Base-by-base conservation (phyloP, 345 rosid species). In the Boechera stricta region DNA sequence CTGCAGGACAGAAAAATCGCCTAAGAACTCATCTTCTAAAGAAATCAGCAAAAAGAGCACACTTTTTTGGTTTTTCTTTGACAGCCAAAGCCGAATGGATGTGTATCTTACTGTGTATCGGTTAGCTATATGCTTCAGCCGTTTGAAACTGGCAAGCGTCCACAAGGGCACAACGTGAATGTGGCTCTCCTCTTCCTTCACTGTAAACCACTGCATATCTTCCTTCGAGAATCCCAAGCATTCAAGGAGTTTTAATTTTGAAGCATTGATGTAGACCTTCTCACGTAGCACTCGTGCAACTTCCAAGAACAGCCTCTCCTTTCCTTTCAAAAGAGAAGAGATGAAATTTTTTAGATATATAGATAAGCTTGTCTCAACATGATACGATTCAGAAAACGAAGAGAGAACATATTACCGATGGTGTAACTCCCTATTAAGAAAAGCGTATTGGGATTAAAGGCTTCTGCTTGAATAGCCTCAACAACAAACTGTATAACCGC, bases 141-240 rank as follows among this genome's bases (percentile, higher is more conserved):
- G 85, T 84, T 94, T 90, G 86, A 94, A 89, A 87, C 95, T 95
- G 15, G 99, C 97, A 49, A 94, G 94, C 1, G 90, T 90, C 99
- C 99, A 94, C 90, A 95, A 84, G 7, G 99, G 98, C 39, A 95
- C 94, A 67, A 95, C 89, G 73, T 92, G 99, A 33, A 95, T 89
- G 64, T 92, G 89, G 86, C 99, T 95, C 72, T 92, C 98, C 38
- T 75, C 84, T 85, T 90, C 97, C 45, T 90, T 90, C 67, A 77
- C 39, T 18, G 98, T 92, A 75, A 94, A 88, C 95, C 95, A 92
- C 80, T 73, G 87, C 94, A 92, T 89, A 73, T 92, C 98, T 76
- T 90, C 94, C 73, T 86, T 77, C 0, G 91, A 69, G 84, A 89
- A 88, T 39, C 91, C 96, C 71, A 92, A 80, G 73, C 98, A 92